These are phyloP conservation scores for Nemania serpens DNA, from an alignment of 2,329 filamentous ascomycete species.

Conservation along the genomic window DNA sequence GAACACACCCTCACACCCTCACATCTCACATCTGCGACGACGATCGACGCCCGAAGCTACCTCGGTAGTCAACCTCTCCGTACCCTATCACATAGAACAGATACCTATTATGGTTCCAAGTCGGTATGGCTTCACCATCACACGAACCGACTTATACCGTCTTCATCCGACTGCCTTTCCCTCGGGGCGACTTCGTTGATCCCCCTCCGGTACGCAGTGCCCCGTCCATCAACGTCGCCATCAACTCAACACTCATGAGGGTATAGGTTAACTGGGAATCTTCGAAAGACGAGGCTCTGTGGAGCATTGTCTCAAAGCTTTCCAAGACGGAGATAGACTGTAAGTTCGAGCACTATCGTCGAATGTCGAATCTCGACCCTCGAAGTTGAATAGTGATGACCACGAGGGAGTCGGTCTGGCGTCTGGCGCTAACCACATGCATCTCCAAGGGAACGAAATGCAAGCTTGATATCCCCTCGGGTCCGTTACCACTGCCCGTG, in stretches of 20 bases:
- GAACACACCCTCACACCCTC: too few species aligned
- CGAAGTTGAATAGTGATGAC: neutral
- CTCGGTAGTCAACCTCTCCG: neutral
- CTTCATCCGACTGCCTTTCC: constrained; percentile 87
- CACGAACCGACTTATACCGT: constrained; percentile 70
- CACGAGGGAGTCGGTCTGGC: too few species aligned
- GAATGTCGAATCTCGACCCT: too few species aligned
- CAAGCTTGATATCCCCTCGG: constrained; percentile 49
- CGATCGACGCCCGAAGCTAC: too few species aligned
- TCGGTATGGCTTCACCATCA: constrained; percentile 36
- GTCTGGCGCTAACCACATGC: neutral
- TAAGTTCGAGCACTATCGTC: constrained; percentile 48
- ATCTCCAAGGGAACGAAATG: constrained; percentile 72
- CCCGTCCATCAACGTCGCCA: constrained; percentile 7
- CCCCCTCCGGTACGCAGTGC: constrained; percentile 72
- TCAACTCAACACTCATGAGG: constrained; percentile 6
- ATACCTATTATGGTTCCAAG: constrained; percentile 15
- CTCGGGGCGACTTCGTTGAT: constrained; percentile 85
- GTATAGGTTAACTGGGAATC: constrained; percentile 83
- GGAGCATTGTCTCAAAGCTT: constrained; percentile 84
- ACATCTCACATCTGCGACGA: neutral
- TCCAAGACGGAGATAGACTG: constrained; percentile 87
- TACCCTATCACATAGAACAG: neutral
- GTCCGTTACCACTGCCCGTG: neutral
- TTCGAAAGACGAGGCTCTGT: constrained; percentile 83